Conservation (phyloP, 208 protist species). For the Leishmania martiniquensis region DNA sequence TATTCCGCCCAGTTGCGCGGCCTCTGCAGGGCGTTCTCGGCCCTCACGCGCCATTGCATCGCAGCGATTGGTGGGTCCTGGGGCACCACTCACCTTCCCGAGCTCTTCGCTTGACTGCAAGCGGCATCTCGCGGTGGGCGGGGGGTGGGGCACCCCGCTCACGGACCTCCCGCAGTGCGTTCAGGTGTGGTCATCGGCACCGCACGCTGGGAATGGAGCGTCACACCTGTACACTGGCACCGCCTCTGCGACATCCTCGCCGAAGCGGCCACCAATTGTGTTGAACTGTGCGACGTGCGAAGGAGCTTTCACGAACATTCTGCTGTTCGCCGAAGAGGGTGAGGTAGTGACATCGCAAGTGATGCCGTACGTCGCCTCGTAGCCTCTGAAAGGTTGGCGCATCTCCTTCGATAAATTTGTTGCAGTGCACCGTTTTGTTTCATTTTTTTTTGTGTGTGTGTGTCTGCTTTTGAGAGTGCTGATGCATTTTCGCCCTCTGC, state of each 20-base stretch:
- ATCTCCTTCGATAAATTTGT: too few species aligned
- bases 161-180: constrained; percentile 19
- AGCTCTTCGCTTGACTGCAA: neutral
- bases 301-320: constrained; percentile 46
- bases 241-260: neutral
- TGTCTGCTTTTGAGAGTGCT: neutral
- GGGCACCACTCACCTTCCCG: neutral
- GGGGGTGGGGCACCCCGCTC: constrained; percentile 22
- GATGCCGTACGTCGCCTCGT: constrained; percentile 14
- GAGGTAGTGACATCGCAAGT: constrained; percentile 16
- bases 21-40: neutral
- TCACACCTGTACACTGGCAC: neutral
- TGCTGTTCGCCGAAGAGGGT: constrained; percentile 43
- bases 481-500: neutral
- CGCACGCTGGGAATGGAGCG: neutral
- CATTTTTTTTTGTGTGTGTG: neutral
- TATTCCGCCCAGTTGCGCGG: neutral
- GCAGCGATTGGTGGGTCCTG: neutral
- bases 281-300: constrained; percentile 74
- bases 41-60: neutral
- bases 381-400: neutral
- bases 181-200: constrained; percentile 12
- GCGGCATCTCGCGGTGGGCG: neutral
- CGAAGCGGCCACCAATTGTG: constrained; percentile 23
- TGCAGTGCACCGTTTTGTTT: too few species aligned